These are phyloP conservation scores for Verbena officinalis DNA, from an alignment of 257 asterid genomes.

Conservation along the genomic window DNA sequence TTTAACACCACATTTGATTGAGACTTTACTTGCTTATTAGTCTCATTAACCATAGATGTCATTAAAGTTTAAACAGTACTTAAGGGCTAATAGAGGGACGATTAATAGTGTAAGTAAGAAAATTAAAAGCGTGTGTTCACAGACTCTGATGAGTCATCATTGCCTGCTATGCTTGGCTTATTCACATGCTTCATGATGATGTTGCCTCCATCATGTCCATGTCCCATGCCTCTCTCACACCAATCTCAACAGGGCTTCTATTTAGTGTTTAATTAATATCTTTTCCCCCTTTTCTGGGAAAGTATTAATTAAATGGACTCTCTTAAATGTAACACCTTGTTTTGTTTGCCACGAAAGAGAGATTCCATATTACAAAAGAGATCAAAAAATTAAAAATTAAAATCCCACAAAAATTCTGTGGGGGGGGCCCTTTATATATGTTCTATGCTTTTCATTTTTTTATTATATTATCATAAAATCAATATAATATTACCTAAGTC, in stretches of 20 bases:
- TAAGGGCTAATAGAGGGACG: neutral
- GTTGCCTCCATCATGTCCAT: conserved; percentile 25
- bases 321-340: neutral
- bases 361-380: too few species aligned
- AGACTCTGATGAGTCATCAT: conserved; percentile 32
- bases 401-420: too few species aligned
- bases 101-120: neutral
- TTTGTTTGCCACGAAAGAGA: too few species aligned
- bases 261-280: neutral
- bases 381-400: too few species aligned
- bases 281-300: neutral
- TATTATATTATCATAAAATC: too few species aligned
- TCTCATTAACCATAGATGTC: too few species aligned
- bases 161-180: conserved; percentile 21
- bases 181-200: conserved; percentile 39
- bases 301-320: neutral
- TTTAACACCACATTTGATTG: too few species aligned
- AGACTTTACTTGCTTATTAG: too few species aligned
- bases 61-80: neutral
- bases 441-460: too few species aligned
- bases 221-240: neutral
- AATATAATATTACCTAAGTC: too few species aligned
- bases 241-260: neutral
- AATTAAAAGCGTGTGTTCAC: conserved; percentile 4
- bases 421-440: too few species aligned